phyloP scores from a whole-genome alignment of 129 eudicot species.

The Chrysanthemum seticuspe region DNA sequence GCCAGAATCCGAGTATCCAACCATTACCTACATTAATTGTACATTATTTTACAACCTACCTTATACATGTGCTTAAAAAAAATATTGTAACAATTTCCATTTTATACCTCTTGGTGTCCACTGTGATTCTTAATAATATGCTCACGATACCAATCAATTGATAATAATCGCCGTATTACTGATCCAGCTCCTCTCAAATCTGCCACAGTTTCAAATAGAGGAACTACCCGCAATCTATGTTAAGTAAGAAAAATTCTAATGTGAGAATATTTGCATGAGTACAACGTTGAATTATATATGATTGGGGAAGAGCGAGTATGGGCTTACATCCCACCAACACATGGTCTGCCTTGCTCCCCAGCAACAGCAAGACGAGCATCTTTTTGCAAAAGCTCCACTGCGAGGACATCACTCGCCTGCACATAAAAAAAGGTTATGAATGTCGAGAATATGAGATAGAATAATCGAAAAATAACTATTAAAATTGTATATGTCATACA shows the following conservation, averaged over 20 bases:
- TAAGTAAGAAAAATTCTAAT: constrained; percentile 12
- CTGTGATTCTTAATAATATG: constrained; percentile 76
- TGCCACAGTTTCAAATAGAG: constrained; percentile 87
- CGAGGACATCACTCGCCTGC: constrained; percentile 96
- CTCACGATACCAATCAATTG: constrained; percentile 78
- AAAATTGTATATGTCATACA: constrained; percentile 38
- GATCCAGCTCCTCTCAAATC: constrained; percentile 94
- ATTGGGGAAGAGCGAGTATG: constrained; percentile 7
- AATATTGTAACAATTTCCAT: neutral
- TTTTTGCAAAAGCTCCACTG: constrained; percentile 96
- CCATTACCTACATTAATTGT: constrained; percentile 62
- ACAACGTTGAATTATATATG: neutral
- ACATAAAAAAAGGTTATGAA: neutral
- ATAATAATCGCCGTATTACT: constrained; percentile 63
- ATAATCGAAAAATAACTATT: neutral
- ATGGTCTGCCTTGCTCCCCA: constrained; percentile 75
- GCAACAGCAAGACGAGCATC: constrained; percentile 83
- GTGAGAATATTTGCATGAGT: constrained; percentile 12
- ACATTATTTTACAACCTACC: neutral
- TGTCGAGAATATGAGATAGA: too few species aligned
- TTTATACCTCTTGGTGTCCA: constrained; percentile 84
- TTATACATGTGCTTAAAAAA: neutral
- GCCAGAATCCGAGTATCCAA: constrained; percentile 90
- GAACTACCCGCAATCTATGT: constrained; percentile 80
- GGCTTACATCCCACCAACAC: constrained; percentile 78